A percentile compares a stretch with the other conserved stretches of the same genome.
Conservation (phyloP, 2,329 filamentous ascomycete genomes). For the Talaromyces sp. region DNA sequence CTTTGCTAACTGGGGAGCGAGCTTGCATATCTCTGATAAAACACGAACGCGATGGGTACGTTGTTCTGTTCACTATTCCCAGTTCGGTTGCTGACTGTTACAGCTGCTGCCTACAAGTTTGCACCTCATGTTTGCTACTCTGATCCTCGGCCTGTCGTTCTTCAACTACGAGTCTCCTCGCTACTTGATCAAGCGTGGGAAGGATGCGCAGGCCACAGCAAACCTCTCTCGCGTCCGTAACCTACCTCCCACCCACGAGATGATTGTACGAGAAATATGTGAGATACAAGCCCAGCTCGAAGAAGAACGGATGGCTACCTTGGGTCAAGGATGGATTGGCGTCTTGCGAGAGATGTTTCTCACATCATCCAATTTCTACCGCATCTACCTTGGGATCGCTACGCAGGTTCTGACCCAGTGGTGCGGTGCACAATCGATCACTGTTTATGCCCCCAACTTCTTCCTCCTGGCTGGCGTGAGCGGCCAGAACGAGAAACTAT, state of each 20-base stretch:
- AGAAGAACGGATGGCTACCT: neutral
- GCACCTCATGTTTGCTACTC: slow-evolving; percentile 56
- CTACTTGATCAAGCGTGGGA: slow-evolving; percentile 59
- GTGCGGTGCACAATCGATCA: slow-evolving; percentile 15
- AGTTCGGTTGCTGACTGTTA: neutral
- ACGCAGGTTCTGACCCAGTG: neutral
- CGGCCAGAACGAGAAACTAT: slow-evolving; percentile 16
- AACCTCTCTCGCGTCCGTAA: neutral
- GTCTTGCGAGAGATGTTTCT: neutral
- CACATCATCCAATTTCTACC: neutral
- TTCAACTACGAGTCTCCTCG: slow-evolving; percentile 63
- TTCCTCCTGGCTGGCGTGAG: slow-evolving; percentile 16
- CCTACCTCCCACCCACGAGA: neutral
- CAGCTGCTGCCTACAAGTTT: neutral
- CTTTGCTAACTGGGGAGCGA: slow-evolving; percentile 60
- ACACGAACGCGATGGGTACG: neutral
- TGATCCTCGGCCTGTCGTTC: slow-evolving; percentile 63
- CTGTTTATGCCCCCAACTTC: slow-evolving; percentile 17
- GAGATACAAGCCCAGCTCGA: neutral
- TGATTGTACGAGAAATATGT: neutral
- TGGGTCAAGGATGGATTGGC: neutral
- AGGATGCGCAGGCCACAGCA: slow-evolving; percentile 39
- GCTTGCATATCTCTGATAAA: slow-evolving; percentile 45
- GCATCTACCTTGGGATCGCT: neutral
- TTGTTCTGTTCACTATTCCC: neutral